Evolutionary conservation across 305 asterid genomes (phyloP).

Genomic region (Rubia occidens): DNA sequence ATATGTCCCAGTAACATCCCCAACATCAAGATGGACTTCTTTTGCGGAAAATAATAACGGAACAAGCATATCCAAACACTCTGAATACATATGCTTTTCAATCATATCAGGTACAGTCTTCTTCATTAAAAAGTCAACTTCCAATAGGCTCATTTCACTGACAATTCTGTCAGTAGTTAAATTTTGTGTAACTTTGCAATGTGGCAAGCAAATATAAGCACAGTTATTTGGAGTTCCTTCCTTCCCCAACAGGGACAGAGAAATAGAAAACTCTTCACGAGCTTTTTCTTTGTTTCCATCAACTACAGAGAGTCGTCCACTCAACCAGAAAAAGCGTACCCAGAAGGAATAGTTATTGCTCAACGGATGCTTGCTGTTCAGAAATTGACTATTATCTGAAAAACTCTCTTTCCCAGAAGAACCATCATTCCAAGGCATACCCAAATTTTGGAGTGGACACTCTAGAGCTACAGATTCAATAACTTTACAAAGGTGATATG

Average conservation of each 20-base stretch:
- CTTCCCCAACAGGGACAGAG: slow-evolving; percentile 50
- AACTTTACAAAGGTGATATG: slow-evolving; percentile 84
- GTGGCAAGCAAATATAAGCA: slow-evolving; percentile 52
- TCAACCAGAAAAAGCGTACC: slow-evolving; percentile 92
- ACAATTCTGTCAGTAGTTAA: slow-evolving; percentile 57
- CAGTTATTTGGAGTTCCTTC: slow-evolving; percentile 36
- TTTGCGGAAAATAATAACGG: slow-evolving; percentile 60
- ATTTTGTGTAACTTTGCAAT: slow-evolving; percentile 60
- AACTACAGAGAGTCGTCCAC: slow-evolving; percentile 65
- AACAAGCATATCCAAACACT: slow-evolving; percentile 62
- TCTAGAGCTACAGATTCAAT: slow-evolving; percentile 72
- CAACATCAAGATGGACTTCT: slow-evolving; percentile 48
- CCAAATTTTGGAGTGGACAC: slow-evolving; percentile 40
- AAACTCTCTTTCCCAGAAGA: slow-evolving; percentile 25
- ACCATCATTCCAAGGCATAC: slow-evolving; percentile 27
- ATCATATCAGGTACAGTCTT: slow-evolving; percentile 59
- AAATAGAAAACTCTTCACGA: slow-evolving; percentile 59
- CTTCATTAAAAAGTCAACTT: slow-evolving; percentile 76
- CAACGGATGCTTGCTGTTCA: slow-evolving; percentile 34
- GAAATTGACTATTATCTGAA: slow-evolving; percentile 29
- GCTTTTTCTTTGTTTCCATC: slow-evolving; percentile 77
- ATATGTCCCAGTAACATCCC: slow-evolving; percentile 36
- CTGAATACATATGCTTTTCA: slow-evolving; percentile 64
- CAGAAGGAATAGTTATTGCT: slow-evolving; percentile 57
- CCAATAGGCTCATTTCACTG: slow-evolving; percentile 68